phyloP scores from a whole-genome alignment of 2,329 filamentous ascomycete species.

The Sphaceloma murrayae region DNA sequence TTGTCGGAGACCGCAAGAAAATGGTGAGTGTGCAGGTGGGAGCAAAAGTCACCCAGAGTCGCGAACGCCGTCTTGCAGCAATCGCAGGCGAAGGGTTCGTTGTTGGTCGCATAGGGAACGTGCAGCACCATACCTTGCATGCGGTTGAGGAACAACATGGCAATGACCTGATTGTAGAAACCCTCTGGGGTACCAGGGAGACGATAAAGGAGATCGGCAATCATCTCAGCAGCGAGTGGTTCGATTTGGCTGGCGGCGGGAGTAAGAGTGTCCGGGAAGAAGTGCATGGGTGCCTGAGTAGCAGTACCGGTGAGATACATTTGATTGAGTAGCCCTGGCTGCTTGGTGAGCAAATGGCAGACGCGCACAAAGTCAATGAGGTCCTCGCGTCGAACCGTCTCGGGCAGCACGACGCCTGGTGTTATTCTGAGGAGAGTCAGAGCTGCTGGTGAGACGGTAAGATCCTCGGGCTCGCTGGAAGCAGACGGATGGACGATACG shows the following conservation, averaged over 20 bases:
- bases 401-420: no score
- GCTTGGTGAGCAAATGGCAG: no score
- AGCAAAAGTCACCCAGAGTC: neutral
- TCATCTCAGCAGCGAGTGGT: neutral
- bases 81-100: conserved; percentile 3
- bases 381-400: no score
- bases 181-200: neutral
- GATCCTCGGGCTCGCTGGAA: no score
- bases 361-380: no score
- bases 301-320: neutral
- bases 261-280: neutral
- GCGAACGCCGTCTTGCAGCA: neutral
- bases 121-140: neutral
- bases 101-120: conserved; percentile 1
- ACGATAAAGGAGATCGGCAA: neutral
- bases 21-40: neutral
- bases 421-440: no score
- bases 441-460: no score
- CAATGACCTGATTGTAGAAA: neutral
- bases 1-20: neutral
- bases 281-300: neutral
- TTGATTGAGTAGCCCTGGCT: no score
- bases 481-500: no score
- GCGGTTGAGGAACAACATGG: neutral
- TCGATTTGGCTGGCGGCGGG: neutral